Base-by-base conservation (phyloP, 768 basidiomycete species). In the Panus rudis region DNA sequence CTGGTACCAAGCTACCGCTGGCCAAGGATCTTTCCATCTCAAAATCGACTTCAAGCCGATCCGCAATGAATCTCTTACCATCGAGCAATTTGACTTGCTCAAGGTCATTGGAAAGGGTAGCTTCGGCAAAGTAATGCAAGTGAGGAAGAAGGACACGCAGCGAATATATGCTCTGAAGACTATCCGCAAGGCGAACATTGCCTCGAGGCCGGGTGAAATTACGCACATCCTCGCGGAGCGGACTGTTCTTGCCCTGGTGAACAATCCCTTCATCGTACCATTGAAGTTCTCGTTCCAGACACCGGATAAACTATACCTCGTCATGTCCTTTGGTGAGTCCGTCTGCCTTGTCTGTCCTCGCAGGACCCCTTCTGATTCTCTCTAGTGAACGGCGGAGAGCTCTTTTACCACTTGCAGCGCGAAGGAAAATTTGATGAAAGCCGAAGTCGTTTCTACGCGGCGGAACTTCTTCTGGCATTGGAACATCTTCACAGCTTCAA, bases 111-210 rank as follows among this genome's bases (percentile, higher is more conserved):
- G 94, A 16, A 97, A 97, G 65, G 94, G 96, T 10, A 86, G 82
- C 47, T 99, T 99, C 55, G 94, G 96, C 13, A 99, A 99, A 65
- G 93, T 94, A 27, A 98, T 98, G 96, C 94, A 99, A 75, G 94
- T 99, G 31, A 84, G 92, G 42, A 99, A 99, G 70, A 93, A 96
- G 68, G 92, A 99, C 65, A 98, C 96, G 1, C 79, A 90, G 52
- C 90, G 96, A 45, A 87, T 99, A 57, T 99, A 99, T 67, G 94
- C 94, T 2, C 72, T 99, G 56, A 98, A 98, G 71, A 97, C 96
- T 3, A 97, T 98, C 55, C 80, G 93, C 42, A 99, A 99, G 64
- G 94, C 94, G 3, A 91, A 96, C 58, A 98, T 98, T 52, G 96
- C 94, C 4, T 88, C 89, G 25, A 79, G 94, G 1, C 89, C 88